Conservation (phyloP, 2,329 filamentous ascomycete species). For the Thielaviopsis cerberus region DNA sequence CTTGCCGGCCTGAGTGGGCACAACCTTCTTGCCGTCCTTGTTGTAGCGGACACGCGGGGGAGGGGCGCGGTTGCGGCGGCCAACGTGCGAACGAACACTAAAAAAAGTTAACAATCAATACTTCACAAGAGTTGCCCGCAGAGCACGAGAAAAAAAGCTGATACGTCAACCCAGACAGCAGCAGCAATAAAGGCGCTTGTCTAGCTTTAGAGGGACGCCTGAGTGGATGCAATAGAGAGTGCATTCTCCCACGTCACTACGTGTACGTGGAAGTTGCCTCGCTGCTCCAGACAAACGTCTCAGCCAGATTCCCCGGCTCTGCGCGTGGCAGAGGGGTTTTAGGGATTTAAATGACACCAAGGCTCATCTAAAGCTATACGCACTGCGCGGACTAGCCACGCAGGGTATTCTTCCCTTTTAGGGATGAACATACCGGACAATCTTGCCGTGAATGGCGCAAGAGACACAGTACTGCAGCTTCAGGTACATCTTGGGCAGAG, state of each 20-base stretch:
- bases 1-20: constrained; percentile 63
- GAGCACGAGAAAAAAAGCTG: neutral
- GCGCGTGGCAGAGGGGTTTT: constrained; percentile 14
- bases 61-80: constrained; percentile 96
- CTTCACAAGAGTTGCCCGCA: neutral
- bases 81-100: constrained; percentile 91
- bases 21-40: constrained; percentile 99
- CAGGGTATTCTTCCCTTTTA: constrained; percentile 39
- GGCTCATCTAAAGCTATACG: constrained; percentile 30
- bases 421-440: constrained; percentile 81
- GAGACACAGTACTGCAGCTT: constrained; percentile 99
- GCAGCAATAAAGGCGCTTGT: constrained; percentile 5
- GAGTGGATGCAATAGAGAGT: neutral
- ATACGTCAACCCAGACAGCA: neutral
- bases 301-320: neutral
- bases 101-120: constrained; percentile 23
- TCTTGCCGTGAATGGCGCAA: constrained; percentile 99
- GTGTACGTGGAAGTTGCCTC: neutral
- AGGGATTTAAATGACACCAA: constrained; percentile 33
- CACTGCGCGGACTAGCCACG: constrained; percentile 1
- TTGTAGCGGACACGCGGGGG: constrained; percentile 97
- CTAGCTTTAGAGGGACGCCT: constrained; percentile 7
- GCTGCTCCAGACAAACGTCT: constrained; percentile 1
- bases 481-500: constrained; percentile 99
- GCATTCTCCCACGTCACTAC: neutral